A percentile compares a stretch with the other conserved stretches of the same genome.
phyloP scores from a whole-genome alignment of 768 basidiomycete genomes.

The Hypholoma fasciculare region DNA sequence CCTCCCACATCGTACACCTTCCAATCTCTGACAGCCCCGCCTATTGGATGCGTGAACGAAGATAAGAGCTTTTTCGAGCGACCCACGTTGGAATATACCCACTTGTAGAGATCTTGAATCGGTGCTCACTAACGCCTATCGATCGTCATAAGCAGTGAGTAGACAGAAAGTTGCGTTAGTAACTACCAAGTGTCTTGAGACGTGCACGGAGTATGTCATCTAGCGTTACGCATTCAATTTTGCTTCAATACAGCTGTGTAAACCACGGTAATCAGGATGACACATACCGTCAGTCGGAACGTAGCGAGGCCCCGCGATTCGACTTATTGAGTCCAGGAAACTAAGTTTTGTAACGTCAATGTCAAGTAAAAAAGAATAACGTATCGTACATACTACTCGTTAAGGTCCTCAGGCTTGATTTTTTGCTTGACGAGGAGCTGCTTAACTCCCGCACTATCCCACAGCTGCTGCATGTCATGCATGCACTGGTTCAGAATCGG shows the following conservation, averaged over 20 bases:
- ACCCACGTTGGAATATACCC: slow-evolving; percentile 12
- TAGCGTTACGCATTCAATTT: slow-evolving; percentile 19
- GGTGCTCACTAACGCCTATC: slow-evolving; percentile 70
- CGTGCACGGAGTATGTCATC: slow-evolving; percentile 75
- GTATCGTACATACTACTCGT: slow-evolving; percentile 61
- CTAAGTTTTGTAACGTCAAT: slow-evolving; percentile 35
- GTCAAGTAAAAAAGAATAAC: background rate
- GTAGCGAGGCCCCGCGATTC: slow-evolving; percentile 63
- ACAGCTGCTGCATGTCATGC: slow-evolving; percentile 65
- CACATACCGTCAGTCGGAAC: slow-evolving; percentile 64
- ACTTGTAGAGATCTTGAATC: slow-evolving; percentile 59
- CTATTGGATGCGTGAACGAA: slow-evolving; percentile 1
- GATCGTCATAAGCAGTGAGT: background rate
- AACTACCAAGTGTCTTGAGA: slow-evolving; percentile 52
- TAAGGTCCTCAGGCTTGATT: slow-evolving; percentile 63
- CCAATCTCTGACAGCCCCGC: slow-evolving; percentile 33
- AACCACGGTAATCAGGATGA: background rate
- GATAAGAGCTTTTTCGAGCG: background rate
- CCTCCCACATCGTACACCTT: slow-evolving; percentile 59
- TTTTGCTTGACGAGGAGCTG: slow-evolving; percentile 52
- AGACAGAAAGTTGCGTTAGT: background rate
- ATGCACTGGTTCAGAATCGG: slow-evolving; percentile 55
- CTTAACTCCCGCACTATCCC: slow-evolving; percentile 58
- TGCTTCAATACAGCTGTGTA: background rate
- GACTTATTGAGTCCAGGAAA: slow-evolving; percentile 66